Percentiles rank a stretch among this genome's conserved stretches.
phyloP scores from a whole-genome alignment of 441 rosid species.

The Erysimum pusillum region DNA sequence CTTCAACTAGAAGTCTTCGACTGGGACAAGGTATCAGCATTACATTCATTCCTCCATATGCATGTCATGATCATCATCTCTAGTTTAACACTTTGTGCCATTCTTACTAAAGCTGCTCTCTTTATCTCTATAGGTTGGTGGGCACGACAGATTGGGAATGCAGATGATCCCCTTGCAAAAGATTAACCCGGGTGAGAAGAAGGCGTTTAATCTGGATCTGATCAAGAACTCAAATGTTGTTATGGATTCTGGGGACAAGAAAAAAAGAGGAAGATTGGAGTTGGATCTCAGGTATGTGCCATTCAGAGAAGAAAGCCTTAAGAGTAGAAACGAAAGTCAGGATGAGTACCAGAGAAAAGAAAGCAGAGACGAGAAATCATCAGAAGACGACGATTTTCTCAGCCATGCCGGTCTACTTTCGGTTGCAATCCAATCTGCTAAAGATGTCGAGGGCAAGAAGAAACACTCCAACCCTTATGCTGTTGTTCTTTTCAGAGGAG shows the following conservation, averaged over 20 bases:
- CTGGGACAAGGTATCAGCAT: conserved; percentile 84
- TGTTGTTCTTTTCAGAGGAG: conserved; percentile 75
- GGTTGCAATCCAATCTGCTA: conserved; percentile 77
- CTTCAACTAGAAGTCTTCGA: conserved; percentile 82
- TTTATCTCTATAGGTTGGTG: conserved; percentile 62
- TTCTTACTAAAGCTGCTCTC: conserved; percentile 16
- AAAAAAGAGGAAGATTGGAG: conserved; percentile 66
- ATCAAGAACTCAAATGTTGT: conserved; percentile 61
- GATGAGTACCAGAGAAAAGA: conserved; percentile 50
- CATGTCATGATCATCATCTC: conserved; percentile 1
- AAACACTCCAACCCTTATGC: conserved; percentile 84
- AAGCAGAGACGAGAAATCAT: conserved; percentile 49
- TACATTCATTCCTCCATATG: conserved; percentile 13
- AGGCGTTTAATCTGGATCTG: conserved; percentile 68
- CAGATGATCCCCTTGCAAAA: conserved; percentile 70
- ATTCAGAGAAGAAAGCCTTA: conserved; percentile 68
- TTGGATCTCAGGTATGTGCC: conserved; percentile 75
- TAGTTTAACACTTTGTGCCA: not conserved
- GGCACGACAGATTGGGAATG: conserved; percentile 85
- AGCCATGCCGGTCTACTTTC: conserved; percentile 82
- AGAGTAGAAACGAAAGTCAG: conserved; percentile 38
- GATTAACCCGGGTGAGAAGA: conserved; percentile 60
- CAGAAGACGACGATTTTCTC: conserved; percentile 54
- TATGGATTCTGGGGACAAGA: conserved; percentile 60
- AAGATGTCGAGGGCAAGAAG: conserved; percentile 80